phyloP scores from a whole-genome alignment of 192 early-diverging fungal genomes.

The Podila verticillata region DNA sequence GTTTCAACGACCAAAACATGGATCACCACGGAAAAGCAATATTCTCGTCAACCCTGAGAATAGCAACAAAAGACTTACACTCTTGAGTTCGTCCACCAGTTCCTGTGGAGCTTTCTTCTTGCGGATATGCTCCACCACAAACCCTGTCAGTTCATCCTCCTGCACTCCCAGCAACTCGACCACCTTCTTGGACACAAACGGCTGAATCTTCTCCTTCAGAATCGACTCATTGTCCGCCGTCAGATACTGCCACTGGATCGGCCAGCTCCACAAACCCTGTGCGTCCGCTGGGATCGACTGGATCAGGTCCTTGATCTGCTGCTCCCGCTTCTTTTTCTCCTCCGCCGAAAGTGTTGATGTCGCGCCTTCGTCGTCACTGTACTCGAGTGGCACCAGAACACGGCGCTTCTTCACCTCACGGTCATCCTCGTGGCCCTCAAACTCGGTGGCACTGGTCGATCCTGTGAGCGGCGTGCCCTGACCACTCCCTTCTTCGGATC shows the following conservation, averaged over 20 bases:
- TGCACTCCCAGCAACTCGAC: slow-evolving; percentile 82
- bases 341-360: slow-evolving; percentile 45
- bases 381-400: slow-evolving; percentile 61
- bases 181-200: slow-evolving; percentile 84
- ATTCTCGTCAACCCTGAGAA: background rate
- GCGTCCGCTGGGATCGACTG: slow-evolving; percentile 74
- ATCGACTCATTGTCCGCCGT: slow-evolving; percentile 64
- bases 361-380: slow-evolving; percentile 57
- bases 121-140: slow-evolving; percentile 77
- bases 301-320: slow-evolving; percentile 73
- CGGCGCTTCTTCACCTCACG: slow-evolving; percentile 58
- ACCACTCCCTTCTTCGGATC: slow-evolving; percentile 19
- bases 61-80: slow-evolving; percentile 59
- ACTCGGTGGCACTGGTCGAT: slow-evolving; percentile 40
- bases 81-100: slow-evolving; percentile 81
- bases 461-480: slow-evolving; percentile 26
- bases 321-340: slow-evolving; percentile 73
- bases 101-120: slow-evolving; percentile 70
- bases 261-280: slow-evolving; percentile 75
- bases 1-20: background rate
- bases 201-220: slow-evolving; percentile 71
- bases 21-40: too few species aligned
- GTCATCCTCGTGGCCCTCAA: slow-evolving; percentile 65
- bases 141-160: slow-evolving; percentile 82
- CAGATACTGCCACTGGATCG: slow-evolving; percentile 80